Conservation (phyloP, 139 green algal species). For the Volvox reticuliferus region DNA sequence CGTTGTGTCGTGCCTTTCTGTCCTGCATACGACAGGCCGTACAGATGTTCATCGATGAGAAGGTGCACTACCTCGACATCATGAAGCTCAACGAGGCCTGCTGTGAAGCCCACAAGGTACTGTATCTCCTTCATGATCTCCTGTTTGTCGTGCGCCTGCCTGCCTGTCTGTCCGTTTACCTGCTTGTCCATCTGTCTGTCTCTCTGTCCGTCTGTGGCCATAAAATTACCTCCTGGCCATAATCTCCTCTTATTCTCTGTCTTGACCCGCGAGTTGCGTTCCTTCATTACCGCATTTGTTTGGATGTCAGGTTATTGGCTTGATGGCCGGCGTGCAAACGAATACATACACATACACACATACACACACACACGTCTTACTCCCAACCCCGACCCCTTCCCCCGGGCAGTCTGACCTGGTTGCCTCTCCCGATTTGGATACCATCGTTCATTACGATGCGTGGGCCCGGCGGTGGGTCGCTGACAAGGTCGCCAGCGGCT, state of each 20-base stretch:
- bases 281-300: too few species aligned
- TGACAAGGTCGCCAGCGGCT: slow-evolving; percentile 59
- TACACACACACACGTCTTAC: not conserved
- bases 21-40: slow-evolving; percentile 78
- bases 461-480: slow-evolving; percentile 90
- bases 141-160: not conserved
- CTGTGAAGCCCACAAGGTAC: slow-evolving; percentile 90
- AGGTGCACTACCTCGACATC: slow-evolving; percentile 96
- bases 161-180: not conserved
- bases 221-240: too few species aligned
- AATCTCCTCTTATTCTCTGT: too few species aligned
- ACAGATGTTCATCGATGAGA: slow-evolving; percentile 97
- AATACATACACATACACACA: too few species aligned
- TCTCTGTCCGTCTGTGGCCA: too few species aligned
- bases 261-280: too few species aligned
- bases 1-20: not conserved
- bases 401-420: slow-evolving; percentile 70
- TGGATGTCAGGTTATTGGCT: too few species aligned
- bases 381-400: not conserved
- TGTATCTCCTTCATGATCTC: too few species aligned
- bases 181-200: too few species aligned
- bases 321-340: too few species aligned
- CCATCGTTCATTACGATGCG: slow-evolving; percentile 96
- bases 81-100: slow-evolving; percentile 91
- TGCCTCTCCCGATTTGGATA: slow-evolving; percentile 82